Conservation (phyloP, 495 filamentous ascomycete genomes). For the Acidiella bohemica region DNA sequence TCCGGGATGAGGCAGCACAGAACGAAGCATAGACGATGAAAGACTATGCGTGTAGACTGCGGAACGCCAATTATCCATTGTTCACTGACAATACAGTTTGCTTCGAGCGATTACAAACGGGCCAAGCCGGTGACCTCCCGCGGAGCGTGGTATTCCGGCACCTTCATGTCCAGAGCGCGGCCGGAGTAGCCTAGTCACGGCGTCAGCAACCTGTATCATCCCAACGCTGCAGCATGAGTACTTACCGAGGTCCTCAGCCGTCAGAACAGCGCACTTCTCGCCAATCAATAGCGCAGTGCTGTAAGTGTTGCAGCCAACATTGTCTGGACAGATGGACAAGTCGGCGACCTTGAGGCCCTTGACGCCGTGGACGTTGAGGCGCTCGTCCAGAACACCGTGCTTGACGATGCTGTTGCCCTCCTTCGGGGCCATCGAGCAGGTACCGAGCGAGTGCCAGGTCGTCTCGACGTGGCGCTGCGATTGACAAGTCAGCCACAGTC, state of each 20-base stretch:
- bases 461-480: conserved; percentile 18
- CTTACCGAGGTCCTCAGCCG: conserved; percentile 62
- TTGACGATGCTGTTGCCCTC: conserved; percentile 70
- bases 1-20: too few species aligned
- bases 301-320: conserved; percentile 69
- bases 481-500: too few species aligned
- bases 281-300: conserved; percentile 67
- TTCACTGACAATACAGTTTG: too few species aligned
- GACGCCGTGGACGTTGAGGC: conserved; percentile 68
- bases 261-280: conserved; percentile 63
- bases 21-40: too few species aligned
- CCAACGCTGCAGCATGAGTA: conserved; percentile 20
- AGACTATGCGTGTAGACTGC: too few species aligned
- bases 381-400: conserved; percentile 66
- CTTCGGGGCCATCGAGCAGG: conserved; percentile 68
- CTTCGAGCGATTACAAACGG: conserved; percentile 29
- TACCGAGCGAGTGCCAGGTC: conserved; percentile 53
- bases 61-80: too few species aligned
- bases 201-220: conserved; percentile 31
- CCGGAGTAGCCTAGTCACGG: conserved; percentile 69
- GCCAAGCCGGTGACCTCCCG: conserved; percentile 31
- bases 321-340: conserved; percentile 68
- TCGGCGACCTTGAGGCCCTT: conserved; percentile 73
- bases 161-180: conserved; percentile 60
- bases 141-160: conserved; percentile 39